Conservation (phyloP, 306 rosid species). For the Cucurbita moschata region DNA sequence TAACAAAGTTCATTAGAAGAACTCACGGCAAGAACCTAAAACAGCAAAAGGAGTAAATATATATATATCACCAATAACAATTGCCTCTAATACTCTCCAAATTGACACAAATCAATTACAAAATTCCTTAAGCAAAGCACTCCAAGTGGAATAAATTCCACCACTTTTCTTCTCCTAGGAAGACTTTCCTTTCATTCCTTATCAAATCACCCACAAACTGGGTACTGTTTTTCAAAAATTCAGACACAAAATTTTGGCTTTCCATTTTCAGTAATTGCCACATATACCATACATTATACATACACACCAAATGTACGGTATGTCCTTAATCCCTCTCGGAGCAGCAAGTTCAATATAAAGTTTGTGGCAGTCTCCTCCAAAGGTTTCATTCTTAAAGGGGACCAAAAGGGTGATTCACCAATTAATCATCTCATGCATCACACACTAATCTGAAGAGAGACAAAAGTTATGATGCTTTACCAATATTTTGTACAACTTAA, state of each 20-base stretch:
- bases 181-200: not conserved
- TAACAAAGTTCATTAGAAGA: not conserved
- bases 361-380: not conserved
- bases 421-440: not conserved
- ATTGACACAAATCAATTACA: not conserved
- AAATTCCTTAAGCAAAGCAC: not conserved
- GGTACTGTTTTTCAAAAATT: not conserved
- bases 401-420: not conserved
- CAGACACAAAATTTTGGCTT: not conserved
- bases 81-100: not conserved
- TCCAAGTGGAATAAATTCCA: not conserved
- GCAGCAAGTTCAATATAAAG: not conserved
- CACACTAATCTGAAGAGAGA: not conserved
- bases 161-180: not conserved
- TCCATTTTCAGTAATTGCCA: not conserved
- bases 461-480: not conserved
- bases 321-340: not conserved
- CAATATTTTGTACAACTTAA: not conserved
- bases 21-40: not conserved
- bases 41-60: not conserved
- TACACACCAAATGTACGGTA: not conserved
- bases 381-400: not conserved
- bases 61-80: not conserved
- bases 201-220: not conserved
- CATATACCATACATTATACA: too few species aligned